Conservation (phyloP, 148 eudicot genomes). For the Suaeda aralocaspica region DNA sequence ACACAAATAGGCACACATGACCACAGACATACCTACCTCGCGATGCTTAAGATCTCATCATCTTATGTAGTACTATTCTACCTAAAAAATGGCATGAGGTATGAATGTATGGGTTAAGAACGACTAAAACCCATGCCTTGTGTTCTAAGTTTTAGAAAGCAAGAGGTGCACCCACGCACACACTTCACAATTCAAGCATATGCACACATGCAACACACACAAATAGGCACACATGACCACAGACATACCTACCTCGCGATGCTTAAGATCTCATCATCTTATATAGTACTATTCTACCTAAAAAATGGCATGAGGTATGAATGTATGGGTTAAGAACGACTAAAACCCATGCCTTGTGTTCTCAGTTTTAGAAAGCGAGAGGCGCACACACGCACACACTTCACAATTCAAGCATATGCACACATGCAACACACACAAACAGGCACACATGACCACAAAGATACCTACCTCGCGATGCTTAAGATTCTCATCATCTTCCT, state of each 20-base stretch:
- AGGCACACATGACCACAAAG: not conserved
- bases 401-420: not conserved
- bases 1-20: not conserved
- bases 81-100: too few species aligned
- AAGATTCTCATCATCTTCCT: slow-evolving; percentile 83
- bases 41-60: slow-evolving; percentile 84
- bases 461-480: slow-evolving; percentile 92
- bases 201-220: not conserved
- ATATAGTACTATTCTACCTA: not conserved
- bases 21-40: too few species aligned
- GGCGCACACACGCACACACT: not conserved
- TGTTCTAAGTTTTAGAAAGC: too few species aligned
- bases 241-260: slow-evolving; percentile 92
- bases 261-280: slow-evolving; percentile 84
- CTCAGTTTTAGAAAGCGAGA: too few species aligned
- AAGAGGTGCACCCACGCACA: not conserved
- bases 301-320: too few species aligned
- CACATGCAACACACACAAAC: not conserved
- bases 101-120: too few species aligned
- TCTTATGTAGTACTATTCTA: too few species aligned
- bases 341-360: too few species aligned
- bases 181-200: not conserved
- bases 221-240: not conserved
- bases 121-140: too few species aligned
- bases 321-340: too few species aligned